Conservation (phyloP, 306 rosid genomes). For the Adenanthera pavonina region DNA sequence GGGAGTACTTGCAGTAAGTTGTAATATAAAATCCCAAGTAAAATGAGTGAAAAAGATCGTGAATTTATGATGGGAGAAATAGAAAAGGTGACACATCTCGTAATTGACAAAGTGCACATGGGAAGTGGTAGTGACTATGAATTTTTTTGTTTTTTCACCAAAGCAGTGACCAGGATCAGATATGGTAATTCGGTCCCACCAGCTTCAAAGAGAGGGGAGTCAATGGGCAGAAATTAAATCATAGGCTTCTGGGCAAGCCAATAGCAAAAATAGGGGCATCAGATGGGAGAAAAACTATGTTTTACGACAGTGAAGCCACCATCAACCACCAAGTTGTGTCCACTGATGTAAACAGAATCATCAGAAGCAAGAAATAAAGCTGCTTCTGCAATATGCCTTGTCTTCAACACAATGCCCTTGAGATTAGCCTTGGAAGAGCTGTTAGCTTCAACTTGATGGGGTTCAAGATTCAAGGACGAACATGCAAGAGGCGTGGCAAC, state of each 20-base stretch:
- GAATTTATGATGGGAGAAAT: neutral
- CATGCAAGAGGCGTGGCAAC: constrained; percentile 85
- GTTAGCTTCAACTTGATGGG: constrained; percentile 57
- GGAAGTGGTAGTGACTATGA: constrained; percentile 29
- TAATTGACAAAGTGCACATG: constrained; percentile 48
- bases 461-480: constrained; percentile 47
- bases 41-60: neutral
- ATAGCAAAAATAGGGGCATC: neutral
- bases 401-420: constrained; percentile 78
- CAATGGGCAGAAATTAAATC: too few relatives aligned
- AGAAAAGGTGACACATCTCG: constrained; percentile 27
- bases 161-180: neutral
- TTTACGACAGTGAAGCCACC: constrained; percentile 82
- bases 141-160: too few relatives aligned
- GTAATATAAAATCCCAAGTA: too few relatives aligned
- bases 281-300: constrained; percentile 8
- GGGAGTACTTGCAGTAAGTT: too few relatives aligned
- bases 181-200: neutral
- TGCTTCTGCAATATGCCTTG: constrained; percentile 77
- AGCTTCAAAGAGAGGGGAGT: neutral
- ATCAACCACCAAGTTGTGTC: constrained; percentile 81
- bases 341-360: constrained; percentile 73
- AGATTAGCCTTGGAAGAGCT: constrained; percentile 54
- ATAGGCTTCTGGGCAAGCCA: neutral
- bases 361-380: constrained; percentile 86